Conservation (phyloP, 352 stramenopile species). For the Globisporangium ultimum region DNA sequence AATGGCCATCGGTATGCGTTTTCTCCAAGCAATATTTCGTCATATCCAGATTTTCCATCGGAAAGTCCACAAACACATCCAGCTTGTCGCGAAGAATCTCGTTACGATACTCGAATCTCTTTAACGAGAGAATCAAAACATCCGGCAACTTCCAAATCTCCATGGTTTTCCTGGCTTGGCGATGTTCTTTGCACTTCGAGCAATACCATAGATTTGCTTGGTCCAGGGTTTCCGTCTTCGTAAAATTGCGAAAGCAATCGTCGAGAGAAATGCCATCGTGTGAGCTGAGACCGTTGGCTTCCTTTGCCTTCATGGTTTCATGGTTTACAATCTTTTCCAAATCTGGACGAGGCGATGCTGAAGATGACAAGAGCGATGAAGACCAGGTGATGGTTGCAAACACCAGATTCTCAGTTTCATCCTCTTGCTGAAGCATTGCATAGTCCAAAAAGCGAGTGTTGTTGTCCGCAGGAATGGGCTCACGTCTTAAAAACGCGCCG, state of each 20-base stretch:
- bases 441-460: constrained; percentile 53
- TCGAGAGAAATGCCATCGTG: constrained; percentile 52
- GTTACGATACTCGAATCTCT: constrained; percentile 88
- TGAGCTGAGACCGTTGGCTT: constrained; percentile 8
- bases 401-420: constrained; percentile 39
- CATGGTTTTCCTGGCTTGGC: constrained; percentile 76
- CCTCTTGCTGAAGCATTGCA: constrained; percentile 33
- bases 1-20: constrained; percentile 26
- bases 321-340: constrained; percentile 55
- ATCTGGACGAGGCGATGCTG: constrained; percentile 39
- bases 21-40: constrained; percentile 69
- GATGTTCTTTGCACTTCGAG: constrained; percentile 70
- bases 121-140: constrained; percentile 83
- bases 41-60: constrained; percentile 83
- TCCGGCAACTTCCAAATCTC: constrained; percentile 79
- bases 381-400: constrained; percentile 59
- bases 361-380: constrained; percentile 33
- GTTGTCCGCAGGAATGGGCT: constrained; percentile 38
- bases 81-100: constrained; percentile 82
- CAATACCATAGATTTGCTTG: constrained; percentile 88
- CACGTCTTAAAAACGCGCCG: constrained; percentile 42
- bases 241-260: constrained; percentile 87
- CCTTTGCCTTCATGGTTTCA: constrained; percentile 34
- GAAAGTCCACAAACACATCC: constrained; percentile 85
- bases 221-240: constrained; percentile 74